A percentile compares a stretch with the other conserved stretches of the same genome.
Conservation (phyloP, 2,329 filamentous ascomycete genomes). For the Paecilomyces variotii region DNA sequence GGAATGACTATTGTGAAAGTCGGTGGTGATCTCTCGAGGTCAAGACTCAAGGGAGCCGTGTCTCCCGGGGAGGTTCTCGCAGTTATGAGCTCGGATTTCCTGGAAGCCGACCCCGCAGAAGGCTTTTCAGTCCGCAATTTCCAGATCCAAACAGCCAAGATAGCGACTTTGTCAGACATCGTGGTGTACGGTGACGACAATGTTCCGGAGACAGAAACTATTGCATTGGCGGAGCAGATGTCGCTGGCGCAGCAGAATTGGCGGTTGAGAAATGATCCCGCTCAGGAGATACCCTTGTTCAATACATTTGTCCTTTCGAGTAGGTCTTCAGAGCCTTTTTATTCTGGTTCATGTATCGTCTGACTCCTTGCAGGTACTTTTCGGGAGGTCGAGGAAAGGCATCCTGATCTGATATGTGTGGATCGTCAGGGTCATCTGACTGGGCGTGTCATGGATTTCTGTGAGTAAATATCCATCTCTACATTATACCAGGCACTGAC, state of each 20-base stretch:
- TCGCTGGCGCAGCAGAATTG: conserved; percentile 69
- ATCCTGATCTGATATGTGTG: conserved; percentile 65
- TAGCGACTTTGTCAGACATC: conserved; percentile 82
- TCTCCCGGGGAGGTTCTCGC: conserved; percentile 71
- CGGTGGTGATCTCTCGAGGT: conserved; percentile 64
- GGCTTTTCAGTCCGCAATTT: conserved; percentile 97
- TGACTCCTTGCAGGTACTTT: conserved; percentile 52
- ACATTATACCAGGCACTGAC: conserved; percentile 5
- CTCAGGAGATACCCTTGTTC: conserved; percentile 55
- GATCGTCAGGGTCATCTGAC: conserved; percentile 65
- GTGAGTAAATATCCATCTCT: conserved; percentile 31
- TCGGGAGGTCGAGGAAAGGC: conserved; percentile 59
- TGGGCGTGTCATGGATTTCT: conserved; percentile 77
- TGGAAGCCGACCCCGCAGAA: conserved; percentile 76
- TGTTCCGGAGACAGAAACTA: conserved; percentile 53
- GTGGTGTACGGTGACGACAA: conserved; percentile 78
- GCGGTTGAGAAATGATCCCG: conserved; percentile 56
- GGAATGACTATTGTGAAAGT: conserved; percentile 82
- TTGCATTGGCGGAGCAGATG: conserved; percentile 57
- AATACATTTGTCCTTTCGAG: conserved; percentile 73
- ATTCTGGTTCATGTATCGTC: conserved; percentile 9
- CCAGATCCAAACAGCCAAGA: conserved; percentile 87
- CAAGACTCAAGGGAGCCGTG: conserved; percentile 80
- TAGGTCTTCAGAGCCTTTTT: conserved; percentile 28
- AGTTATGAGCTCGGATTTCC: conserved; percentile 52